Evolutionary conservation across 2,329 filamentous ascomycete genomes (phyloP).

Genomic region (Xylariaceae sp.): DNA sequence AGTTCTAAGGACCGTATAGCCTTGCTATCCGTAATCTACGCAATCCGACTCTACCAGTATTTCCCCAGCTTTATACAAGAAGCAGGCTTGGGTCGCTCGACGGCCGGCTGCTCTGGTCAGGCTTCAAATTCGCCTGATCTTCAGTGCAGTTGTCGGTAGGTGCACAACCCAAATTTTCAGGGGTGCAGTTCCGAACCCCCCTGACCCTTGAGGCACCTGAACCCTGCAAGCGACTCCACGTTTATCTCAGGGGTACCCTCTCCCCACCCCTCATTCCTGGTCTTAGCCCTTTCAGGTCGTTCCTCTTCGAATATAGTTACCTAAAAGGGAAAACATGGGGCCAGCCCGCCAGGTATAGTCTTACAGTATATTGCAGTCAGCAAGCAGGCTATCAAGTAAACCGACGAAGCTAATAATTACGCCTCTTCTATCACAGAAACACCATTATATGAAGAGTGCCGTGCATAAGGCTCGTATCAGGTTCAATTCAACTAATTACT

Average conservation of each 20-base stretch:
- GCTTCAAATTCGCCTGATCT: conserved; percentile 19
- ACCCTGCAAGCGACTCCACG: conserved; percentile 23
- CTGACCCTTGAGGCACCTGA: conserved; percentile 13
- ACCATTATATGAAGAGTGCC: no score
- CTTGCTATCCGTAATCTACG: not conserved
- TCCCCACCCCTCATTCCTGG: not conserved
- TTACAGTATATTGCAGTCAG: no score
- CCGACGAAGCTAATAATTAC: no score
- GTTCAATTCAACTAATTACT: no score
- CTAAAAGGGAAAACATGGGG: conserved; percentile 9
- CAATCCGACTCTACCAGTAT: not conserved
- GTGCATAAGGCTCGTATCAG: no score
- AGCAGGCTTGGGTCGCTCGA: not conserved
- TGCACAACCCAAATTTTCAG: conserved; percentile 9
- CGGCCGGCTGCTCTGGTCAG: no score
- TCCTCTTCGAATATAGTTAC: no score
- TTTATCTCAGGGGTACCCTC: conserved; percentile 18
- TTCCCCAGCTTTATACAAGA: not conserved
- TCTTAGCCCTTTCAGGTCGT: conserved; percentile 1
- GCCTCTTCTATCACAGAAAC: no score
- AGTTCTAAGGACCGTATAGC: not conserved
- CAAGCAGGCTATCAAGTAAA: no score
- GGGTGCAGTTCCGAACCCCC: conserved; percentile 12
- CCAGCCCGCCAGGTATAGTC: no score
- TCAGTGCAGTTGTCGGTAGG: conserved; percentile 5